Percentiles rank a stretch among this genome's conserved stretches.
Conservation (phyloP, 805 yeast species). For the Metschnikowia gruessii region DNA sequence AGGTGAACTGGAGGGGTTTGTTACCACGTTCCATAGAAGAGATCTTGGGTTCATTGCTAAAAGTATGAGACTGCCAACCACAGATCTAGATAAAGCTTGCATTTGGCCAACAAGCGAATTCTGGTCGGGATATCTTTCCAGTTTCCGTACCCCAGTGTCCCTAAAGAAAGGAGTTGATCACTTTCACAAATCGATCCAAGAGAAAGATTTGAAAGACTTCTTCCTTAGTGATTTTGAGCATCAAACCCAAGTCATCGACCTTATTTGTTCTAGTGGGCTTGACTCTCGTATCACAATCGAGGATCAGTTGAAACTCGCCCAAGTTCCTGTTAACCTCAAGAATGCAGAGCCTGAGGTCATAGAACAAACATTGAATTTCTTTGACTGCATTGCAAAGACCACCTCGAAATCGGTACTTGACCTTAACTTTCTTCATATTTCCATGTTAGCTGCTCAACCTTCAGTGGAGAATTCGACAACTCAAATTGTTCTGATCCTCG, state of each 20-base stretch:
- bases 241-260: slow-evolving; percentile 39
- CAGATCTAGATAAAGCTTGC: slow-evolving; percentile 55
- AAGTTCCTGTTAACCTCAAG: slow-evolving; percentile 54
- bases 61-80: slow-evolving; percentile 51
- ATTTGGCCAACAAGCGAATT: slow-evolving; percentile 78
- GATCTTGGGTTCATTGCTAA: slow-evolving; percentile 46
- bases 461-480: slow-evolving; percentile 19
- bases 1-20: slow-evolving; percentile 44
- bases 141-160: slow-evolving; percentile 51
- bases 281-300: slow-evolving; percentile 38
- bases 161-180: slow-evolving; percentile 46
- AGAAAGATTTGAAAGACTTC: slow-evolving; percentile 25
- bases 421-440: slow-evolving; percentile 33
- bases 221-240: slow-evolving; percentile 38
- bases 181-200: slow-evolving; percentile 42
- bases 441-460: slow-evolving; percentile 24
- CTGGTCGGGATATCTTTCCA: slow-evolving; percentile 64
- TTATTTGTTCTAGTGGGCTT: slow-evolving; percentile 39
- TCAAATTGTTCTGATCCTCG: slow-evolving; percentile 23
- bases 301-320: slow-evolving; percentile 56
- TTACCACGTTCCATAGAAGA: slow-evolving; percentile 48
- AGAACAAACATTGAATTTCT: slow-evolving; percentile 43
- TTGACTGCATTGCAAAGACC: slow-evolving; percentile 53
- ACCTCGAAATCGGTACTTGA: slow-evolving; percentile 56
- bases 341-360: slow-evolving; percentile 35